phyloP scores from a whole-genome alignment of 179 eudicot species.

The Drosera spatulata region DNA sequence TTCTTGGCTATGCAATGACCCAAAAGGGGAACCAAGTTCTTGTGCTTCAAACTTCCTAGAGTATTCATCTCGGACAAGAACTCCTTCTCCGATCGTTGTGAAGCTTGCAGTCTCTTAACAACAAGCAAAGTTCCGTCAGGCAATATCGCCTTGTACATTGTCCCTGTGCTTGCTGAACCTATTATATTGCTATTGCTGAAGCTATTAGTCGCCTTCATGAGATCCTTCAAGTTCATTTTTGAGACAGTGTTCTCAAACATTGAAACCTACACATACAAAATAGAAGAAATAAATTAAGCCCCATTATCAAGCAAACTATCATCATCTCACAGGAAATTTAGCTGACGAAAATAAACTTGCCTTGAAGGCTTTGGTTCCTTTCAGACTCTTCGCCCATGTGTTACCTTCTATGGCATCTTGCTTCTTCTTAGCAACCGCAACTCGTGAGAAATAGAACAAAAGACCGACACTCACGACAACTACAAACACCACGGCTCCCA shows the following conservation, averaged over 20 bases:
- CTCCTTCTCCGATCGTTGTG: constrained; percentile 69
- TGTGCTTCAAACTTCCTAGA: constrained; percentile 65
- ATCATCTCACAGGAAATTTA: not conserved
- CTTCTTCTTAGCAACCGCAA: constrained; percentile 54
- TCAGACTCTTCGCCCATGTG: constrained; percentile 88
- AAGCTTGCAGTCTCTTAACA: constrained; percentile 74
- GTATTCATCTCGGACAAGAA: constrained; percentile 72
- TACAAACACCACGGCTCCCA: constrained; percentile 39
- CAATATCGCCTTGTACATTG: constrained; percentile 58
- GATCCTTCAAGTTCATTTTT: constrained; percentile 66
- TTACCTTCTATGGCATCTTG: constrained; percentile 76
- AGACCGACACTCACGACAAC: constrained; percentile 23
- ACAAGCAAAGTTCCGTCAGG: constrained; percentile 57
- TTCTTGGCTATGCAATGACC: constrained; percentile 78
- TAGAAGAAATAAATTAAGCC: not conserved
- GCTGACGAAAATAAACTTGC: constrained; percentile 21
- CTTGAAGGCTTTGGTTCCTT: constrained; percentile 68
- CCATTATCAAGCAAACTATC: not conserved
- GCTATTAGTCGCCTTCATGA: constrained; percentile 70
- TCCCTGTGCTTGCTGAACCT: constrained; percentile 64
- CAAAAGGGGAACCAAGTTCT: constrained; percentile 68
- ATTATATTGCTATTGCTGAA: constrained; percentile 41
- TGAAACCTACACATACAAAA: constrained; percentile 28
- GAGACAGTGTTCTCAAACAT: constrained; percentile 71
- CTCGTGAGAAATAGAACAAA: constrained; percentile 33